These are phyloP conservation scores for Epichloe gansuensis DNA, from an alignment of 2,329 filamentous ascomycete species.

Conservation along the genomic window DNA sequence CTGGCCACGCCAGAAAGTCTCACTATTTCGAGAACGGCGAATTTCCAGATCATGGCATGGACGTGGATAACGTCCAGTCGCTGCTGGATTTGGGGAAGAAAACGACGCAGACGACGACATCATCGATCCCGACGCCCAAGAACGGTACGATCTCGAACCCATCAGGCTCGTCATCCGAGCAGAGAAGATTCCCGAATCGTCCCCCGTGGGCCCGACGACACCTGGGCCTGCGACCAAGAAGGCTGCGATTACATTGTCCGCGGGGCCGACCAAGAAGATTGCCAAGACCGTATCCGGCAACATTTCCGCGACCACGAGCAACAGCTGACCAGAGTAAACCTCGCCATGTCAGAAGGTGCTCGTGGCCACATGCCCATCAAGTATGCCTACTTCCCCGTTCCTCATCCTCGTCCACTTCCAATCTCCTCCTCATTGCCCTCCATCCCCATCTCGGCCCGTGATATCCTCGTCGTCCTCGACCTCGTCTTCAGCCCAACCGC, in stretches of 20 bases:
- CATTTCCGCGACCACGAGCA: conserved; percentile 51
- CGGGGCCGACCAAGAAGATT: conserved; percentile 42
- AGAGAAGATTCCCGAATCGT: conserved; percentile 36
- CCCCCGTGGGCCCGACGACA: conserved; percentile 45
- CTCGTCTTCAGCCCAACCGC: too few relatives aligned
- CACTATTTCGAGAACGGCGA: conserved; percentile 19
- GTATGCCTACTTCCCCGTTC: conserved; percentile 33
- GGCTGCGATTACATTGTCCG: conserved; percentile 54
- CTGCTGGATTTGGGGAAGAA: conserved; percentile 6
- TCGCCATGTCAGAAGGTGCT: conserved; percentile 44
- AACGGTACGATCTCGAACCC: conserved; percentile 15
- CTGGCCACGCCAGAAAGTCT: conserved; percentile 18
- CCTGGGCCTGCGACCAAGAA: conserved; percentile 54
- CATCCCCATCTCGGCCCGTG: conserved; percentile 1
- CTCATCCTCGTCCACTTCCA: conserved; percentile 19
- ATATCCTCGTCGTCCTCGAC: neutral
- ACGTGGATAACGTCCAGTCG: conserved; percentile 19
- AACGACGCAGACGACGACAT: conserved; percentile 4
- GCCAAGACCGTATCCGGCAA: conserved; percentile 42
- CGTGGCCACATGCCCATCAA: conserved; percentile 43
- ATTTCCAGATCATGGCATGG: conserved; percentile 14
- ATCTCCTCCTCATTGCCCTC: conserved; percentile 3
- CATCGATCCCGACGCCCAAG: neutral
- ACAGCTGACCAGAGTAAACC: conserved; percentile 35
- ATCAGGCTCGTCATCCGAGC: conserved; percentile 35